Base-by-base conservation (phyloP, 2,329 filamentous ascomycete genomes). In the Botrytis aclada region DNA sequence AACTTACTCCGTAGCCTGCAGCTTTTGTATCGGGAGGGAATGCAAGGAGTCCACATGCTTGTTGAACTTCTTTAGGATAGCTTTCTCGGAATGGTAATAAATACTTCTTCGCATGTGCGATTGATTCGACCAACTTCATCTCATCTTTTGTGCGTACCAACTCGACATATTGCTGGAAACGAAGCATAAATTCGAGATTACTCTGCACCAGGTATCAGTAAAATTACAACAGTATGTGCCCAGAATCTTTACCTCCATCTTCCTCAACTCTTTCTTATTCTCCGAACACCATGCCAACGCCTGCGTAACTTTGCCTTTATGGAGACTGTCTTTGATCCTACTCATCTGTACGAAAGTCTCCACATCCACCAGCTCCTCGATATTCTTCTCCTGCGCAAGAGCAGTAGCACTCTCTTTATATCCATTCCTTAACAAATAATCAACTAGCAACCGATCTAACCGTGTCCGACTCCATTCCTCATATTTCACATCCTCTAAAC, bases 111-210 rank as follows among this genome's bases (percentile, higher is more conserved):
- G 94, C 94, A 83, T 98, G 93, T 37, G 86, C 82, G 75, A 94
- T 92, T 20, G 95, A 94, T 75, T 98, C 94, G 65, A 90, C 83
- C 62, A 92, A 85, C 79, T 92, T 94, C 10, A 84, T 81, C 37
- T 87, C 85, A 7, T 90, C 86, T 71, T 88, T 88, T 56, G 86
- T 89, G 74, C 95, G 87, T 74, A 97, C 89, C 74, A 98, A 86
- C 82, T 98, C 96, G 78, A 98, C 95, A 81, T 95, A 98, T 81
- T 98, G 95, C 82, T 99, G 96, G 78, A 97, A 87, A 20, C 96
- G 91, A 61, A 99, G 88, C 86, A 97, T 93, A 80, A 97, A 97
- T 82, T 99, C 96, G 25, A 99, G 87, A 77, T 92, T 93, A 79
- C 91, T 94, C 87, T 94, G 77, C 16, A 43, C 72, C 25, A 20